Evolutionary conservation across 805 yeast genomes (phyloP).

Genomic region (Ogataea henricii): DNA sequence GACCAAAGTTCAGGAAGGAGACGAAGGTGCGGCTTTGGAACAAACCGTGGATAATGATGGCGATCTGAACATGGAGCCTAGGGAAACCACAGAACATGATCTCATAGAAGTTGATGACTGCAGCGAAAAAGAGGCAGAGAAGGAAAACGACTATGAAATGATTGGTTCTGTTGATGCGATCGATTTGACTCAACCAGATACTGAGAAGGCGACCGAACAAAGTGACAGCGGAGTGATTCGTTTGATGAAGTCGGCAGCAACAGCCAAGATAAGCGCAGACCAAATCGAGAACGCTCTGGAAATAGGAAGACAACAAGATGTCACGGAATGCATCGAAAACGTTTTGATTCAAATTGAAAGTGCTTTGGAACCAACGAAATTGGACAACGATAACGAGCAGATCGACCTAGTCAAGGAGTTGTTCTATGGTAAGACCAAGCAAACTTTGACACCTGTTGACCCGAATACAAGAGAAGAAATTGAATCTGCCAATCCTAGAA

Average conservation of each 20-base stretch:
- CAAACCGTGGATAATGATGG: neutral
- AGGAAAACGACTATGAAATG: neutral
- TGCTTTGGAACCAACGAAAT: constrained; percentile 65
- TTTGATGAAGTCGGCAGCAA: constrained; percentile 31
- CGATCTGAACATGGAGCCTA: constrained; percentile 2
- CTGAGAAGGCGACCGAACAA: neutral
- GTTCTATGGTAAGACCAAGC: constrained; percentile 85
- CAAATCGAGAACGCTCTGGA: constrained; percentile 76
- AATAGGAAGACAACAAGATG: constrained; percentile 93
- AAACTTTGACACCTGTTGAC: constrained; percentile 60
- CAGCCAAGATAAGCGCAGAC: constrained; percentile 49
- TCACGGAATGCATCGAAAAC: constrained; percentile 94
- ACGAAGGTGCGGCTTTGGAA: constrained; percentile 8
- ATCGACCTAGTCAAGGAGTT: constrained; percentile 74
- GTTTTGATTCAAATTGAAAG: constrained; percentile 90
- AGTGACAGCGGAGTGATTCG: constrained; percentile 15
- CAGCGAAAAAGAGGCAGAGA: neutral
- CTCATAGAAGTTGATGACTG: constrained; percentile 1
- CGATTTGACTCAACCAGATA: neutral
- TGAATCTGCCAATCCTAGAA: constrained; percentile 38
- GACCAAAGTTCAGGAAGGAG: neutral
- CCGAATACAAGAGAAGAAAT: constrained; percentile 31
- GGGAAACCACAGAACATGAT: neutral
- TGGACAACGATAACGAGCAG: constrained; percentile 80
- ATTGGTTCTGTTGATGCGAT: constrained; percentile 5